Evolutionary conservation across 2,329 filamentous ascomycete species (phyloP).

Genomic region (Aureobasidium pullulans): DNA sequence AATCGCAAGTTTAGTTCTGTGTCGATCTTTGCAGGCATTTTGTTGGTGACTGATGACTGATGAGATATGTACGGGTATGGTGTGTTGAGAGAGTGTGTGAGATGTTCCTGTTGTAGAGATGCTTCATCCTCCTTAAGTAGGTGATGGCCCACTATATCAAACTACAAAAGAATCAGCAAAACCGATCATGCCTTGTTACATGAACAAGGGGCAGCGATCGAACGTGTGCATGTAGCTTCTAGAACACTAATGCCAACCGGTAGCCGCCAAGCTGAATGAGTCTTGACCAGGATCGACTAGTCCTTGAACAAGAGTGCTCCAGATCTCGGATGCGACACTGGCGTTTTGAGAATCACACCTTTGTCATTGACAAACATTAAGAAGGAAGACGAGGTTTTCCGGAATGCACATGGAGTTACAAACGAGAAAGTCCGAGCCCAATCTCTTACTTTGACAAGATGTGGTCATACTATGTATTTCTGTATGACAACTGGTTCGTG

Average conservation of each 20-base stretch:
- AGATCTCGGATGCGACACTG: too few species aligned
- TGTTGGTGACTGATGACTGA: neutral
- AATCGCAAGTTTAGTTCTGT: constrained; percentile 17
- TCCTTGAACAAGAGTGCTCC: too few species aligned
- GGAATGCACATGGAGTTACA: too few species aligned
- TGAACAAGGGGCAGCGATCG: neutral
- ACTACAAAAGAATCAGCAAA: neutral
- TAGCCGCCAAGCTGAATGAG: neutral
- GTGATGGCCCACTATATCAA: neutral
- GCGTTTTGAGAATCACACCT: too few species aligned
- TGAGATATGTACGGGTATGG: neutral
- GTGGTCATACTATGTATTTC: neutral
- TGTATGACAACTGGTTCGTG: neutral
- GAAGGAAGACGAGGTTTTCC: too few species aligned
- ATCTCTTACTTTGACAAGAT: neutral
- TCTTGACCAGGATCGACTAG: too few species aligned
- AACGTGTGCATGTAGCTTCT: neutral
- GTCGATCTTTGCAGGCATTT: constrained; percentile 19
- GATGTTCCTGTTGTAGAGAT: neutral
- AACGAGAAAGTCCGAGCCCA: too few species aligned
- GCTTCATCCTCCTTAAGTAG: neutral
- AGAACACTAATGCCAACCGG: neutral
- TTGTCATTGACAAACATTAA: too few species aligned
- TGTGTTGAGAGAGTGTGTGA: neutral
- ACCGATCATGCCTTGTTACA: neutral